phyloP scores from a whole-genome alignment of 352 stramenopile species.

The Phytophthora kernoviae region DNA sequence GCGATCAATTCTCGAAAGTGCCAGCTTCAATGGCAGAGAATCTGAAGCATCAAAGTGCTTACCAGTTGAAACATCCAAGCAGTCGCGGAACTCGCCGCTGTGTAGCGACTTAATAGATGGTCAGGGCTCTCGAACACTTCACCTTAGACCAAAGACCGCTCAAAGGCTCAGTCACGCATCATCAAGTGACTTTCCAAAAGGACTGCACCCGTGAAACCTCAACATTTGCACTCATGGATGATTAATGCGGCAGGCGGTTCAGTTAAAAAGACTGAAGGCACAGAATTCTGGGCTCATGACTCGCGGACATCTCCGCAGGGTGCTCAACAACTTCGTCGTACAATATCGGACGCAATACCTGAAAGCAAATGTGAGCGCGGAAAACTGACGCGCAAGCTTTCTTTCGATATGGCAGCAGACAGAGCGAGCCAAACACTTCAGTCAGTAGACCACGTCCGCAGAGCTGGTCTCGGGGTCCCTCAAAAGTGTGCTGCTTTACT shows the following conservation, averaged over 20 bases:
- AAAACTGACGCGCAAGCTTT: not conserved
- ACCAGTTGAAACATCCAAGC: no score
- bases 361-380: conserved; percentile 8
- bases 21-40: no score
- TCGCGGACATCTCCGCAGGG: not conserved
- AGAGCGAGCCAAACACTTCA: not conserved
- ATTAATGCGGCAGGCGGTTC: not conserved
- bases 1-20: not conserved
- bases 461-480: conserved; percentile 22
- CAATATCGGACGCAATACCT: conserved; percentile 17
- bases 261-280: not conserved
- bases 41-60: no score
- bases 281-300: not conserved
- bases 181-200: not conserved
- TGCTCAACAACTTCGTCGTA: conserved; percentile 12
- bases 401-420: not conserved
- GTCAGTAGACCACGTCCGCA: conserved; percentile 1
- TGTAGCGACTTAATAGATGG: no score
- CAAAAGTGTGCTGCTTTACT: conserved; percentile 20
- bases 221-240: conserved; percentile 1
- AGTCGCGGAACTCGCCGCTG: no score
- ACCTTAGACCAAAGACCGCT: no score
- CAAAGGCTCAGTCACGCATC: conserved; percentile 3
- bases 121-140: no score
- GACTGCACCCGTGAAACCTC: not conserved